A percentile compares a stretch with the other conserved stretches of the same genome.
Conservation (phyloP, 2,329 filamentous ascomycete genomes). For the Colletotrichum higginsianum region DNA sequence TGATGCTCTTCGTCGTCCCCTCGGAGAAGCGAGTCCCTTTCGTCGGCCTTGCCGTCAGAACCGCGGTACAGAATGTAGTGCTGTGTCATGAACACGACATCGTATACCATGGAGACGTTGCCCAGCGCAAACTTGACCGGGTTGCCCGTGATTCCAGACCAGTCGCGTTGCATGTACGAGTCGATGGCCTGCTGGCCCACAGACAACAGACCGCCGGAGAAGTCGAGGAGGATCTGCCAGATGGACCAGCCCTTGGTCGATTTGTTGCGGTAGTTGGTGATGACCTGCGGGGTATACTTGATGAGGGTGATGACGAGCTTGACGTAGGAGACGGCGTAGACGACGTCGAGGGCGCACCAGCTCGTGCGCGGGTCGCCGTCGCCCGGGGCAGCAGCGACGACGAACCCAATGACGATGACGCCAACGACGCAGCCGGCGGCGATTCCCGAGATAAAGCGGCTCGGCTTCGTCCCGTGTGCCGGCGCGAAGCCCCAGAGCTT, state of each 20-base stretch:
- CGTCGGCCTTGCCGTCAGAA: conserved; percentile 42
- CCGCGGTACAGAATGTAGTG: conserved; percentile 84
- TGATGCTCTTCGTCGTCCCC: conserved; percentile 42
- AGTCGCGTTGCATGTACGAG: conserved; percentile 86
- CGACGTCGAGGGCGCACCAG: conserved; percentile 76
- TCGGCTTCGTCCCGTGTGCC: conserved; percentile 68
- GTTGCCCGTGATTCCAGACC: conserved; percentile 92
- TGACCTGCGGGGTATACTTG: conserved; percentile 92
- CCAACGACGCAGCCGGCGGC: conserved; percentile 77
- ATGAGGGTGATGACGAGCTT: conserved; percentile 91
- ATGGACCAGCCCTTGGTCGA: conserved; percentile 94
- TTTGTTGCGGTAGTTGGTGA: conserved; percentile 86
- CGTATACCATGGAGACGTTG: conserved; percentile 89
- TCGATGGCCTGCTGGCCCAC: conserved; percentile 87
- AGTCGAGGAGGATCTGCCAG: conserved; percentile 85
- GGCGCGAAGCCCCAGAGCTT: conserved; percentile 84
- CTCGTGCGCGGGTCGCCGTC: conserved; percentile 57
- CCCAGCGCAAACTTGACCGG: conserved; percentile 90
- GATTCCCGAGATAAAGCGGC: conserved; percentile 76
- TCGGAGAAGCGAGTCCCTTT: conserved; percentile 40
- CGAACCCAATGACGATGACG: conserved; percentile 65
- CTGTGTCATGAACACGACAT: conserved; percentile 87
- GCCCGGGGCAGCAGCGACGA: conserved; percentile 58
- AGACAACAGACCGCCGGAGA: conserved; percentile 85
- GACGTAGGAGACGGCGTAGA: conserved; percentile 84